Evolutionary conservation across 495 filamentous ascomycete genomes (phyloP).

Genomic region (Copromyces sp.): DNA sequence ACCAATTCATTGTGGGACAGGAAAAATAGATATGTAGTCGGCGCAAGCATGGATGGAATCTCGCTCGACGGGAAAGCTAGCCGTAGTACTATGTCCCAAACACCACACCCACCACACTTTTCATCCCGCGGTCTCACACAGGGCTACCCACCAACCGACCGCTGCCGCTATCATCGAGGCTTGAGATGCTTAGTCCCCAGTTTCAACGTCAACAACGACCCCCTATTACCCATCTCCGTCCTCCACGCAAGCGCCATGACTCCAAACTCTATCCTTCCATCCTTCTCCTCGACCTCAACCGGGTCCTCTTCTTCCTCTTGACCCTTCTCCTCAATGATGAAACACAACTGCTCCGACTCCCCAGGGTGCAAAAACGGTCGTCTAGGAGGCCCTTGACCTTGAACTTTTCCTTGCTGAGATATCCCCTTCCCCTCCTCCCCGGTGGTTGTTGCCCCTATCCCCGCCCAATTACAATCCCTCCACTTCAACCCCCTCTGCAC

Average conservation of each 20-base stretch:
- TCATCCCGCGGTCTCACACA: background rate
- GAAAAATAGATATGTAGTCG: background rate
- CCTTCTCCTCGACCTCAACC: constrained; percentile 28
- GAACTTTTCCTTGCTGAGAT: background rate
- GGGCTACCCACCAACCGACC: no score
- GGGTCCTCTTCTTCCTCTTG: constrained; percentile 38
- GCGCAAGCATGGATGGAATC: background rate
- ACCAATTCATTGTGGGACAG: background rate
- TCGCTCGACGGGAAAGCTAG: background rate
- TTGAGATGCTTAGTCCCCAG: constrained; percentile 43
- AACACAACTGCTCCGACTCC: constrained; percentile 88
- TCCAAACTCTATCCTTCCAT: constrained; percentile 60
- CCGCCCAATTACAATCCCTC: constrained; percentile 43
- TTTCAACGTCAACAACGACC: constrained; percentile 78
- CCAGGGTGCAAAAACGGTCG: constrained; percentile 64
- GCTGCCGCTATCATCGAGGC: constrained; percentile 3
- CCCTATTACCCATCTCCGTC: constrained; percentile 79
- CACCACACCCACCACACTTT: background rate
- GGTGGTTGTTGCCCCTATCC: background rate
- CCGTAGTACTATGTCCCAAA: background rate
- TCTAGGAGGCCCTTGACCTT: background rate
- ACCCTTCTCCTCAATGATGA: constrained; percentile 63
- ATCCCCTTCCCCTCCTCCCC: constrained; percentile 17
- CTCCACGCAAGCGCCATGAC: constrained; percentile 82
- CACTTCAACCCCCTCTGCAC: constrained; percentile 37